Base-by-base conservation (phyloP, 345 rosid species). In the Syzygium jambos region DNA sequence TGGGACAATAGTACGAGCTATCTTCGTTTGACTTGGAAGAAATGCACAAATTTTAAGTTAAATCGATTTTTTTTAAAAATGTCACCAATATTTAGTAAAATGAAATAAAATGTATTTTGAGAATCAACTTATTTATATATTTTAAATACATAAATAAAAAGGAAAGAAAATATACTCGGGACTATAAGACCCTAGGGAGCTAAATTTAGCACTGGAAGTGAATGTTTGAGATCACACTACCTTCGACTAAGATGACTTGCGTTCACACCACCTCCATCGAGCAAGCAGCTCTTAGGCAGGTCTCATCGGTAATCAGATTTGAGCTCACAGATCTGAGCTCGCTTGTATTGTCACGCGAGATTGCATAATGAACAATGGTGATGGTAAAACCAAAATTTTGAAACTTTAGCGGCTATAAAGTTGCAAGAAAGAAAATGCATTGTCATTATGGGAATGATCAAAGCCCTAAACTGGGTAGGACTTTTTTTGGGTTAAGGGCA, bases 171-270 rank as follows among this genome's bases (percentile, higher is more conserved):
- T n/a, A 61, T 13, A 61, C 9, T 61, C 6, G 0, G 1, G 2
- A 0, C 2, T 6, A 0, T 3, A 0, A 2, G 0, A 52, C 5
- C 19, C 54, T 15, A 2, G 0, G 1, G 9, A 61, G 2, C 7
- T n/a, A 61, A 2, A 61, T 61, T 6, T 61, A 61, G 10, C 73
- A 61, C 0, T 10, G 0, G 7, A 1, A 0, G 4, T 1, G 0
- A n/a, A n/a, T 0, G 1, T 2, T 61, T 14, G 17, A 52, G 54
- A 5, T 14, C 19, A 2, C 7, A 52, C 19, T 15, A 52, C 17
- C 54, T 52, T 19, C 15, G 5, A 6, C 17, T 5, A 3, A 9
- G 73, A 0, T 8, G 6, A 9, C 34, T 6, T 14, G 8, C n/a
- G 38, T 61, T n/a, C 19, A 0, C 19, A 2, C 7, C 9, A 61